phyloP scores from a whole-genome alignment of 2,329 filamentous ascomycete genomes.

The Alternaria longipes region DNA sequence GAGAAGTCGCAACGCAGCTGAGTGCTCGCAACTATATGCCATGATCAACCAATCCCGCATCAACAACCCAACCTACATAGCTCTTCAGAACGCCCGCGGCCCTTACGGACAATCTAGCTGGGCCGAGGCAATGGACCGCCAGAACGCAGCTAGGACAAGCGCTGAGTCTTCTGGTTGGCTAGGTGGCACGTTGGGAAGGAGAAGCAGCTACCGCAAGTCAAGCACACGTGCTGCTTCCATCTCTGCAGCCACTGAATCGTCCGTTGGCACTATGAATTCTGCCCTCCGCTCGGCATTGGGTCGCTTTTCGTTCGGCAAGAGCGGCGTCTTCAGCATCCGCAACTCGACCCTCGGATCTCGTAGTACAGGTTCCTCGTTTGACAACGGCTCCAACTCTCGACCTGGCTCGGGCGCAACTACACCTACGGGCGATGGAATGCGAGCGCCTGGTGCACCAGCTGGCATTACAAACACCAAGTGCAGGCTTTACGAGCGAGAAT shows the following conservation, averaged over 20 bases:
- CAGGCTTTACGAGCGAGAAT: conserved; percentile 81
- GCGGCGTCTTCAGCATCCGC: conserved; percentile 82
- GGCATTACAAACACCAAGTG: conserved; percentile 85
- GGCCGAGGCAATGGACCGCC: conserved; percentile 63
- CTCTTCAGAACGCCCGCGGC: conserved; percentile 76
- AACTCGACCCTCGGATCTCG: conserved; percentile 75
- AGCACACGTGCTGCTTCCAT: conserved; percentile 64
- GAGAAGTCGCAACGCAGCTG: conserved; percentile 77
- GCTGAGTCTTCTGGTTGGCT: conserved; percentile 58
- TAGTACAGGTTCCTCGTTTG: conserved; percentile 61
- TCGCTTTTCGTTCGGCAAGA: conserved; percentile 73
- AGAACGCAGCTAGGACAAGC: conserved; percentile 56
- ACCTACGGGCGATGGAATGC: conserved; percentile 35
- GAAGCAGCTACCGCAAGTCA: conserved; percentile 64
- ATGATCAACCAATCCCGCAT: conserved; percentile 89
- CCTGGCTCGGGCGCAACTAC: conserved; percentile 47
- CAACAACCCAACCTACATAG: conserved; percentile 89
- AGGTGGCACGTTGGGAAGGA: conserved; percentile 58
- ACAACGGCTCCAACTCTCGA: conserved; percentile 53
- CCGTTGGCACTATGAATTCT: conserved; percentile 77
- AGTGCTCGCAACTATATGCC: conserved; percentile 83
- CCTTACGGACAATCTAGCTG: conserved; percentile 57
- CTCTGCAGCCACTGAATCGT: conserved; percentile 75
- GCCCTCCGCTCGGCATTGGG: conserved; percentile 78
- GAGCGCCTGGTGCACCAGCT: conserved; percentile 58